Evolutionary conservation across 495 filamentous ascomycete species (phyloP).

Genomic region (Diplogelasinospora grovesii): DNA sequence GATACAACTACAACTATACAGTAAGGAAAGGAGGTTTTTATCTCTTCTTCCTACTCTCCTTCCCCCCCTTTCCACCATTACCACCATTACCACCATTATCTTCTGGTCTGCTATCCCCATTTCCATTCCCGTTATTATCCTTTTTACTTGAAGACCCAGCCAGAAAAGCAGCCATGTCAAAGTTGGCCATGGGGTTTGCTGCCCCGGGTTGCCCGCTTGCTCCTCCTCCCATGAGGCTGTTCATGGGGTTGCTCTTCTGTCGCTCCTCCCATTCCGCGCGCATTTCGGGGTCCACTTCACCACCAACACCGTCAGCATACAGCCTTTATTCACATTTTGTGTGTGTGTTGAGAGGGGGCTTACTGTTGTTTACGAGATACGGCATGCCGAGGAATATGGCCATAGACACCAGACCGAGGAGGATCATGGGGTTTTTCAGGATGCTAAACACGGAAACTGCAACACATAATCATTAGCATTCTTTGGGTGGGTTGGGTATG

Average conservation of each 20-base stretch:
- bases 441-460: slow-evolving; percentile 55
- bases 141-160: slow-evolving; percentile 40
- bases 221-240: slow-evolving; percentile 38
- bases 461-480: no score
- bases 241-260: slow-evolving; percentile 66
- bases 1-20: no score
- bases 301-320: no score
- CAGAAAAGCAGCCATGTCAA: slow-evolving; percentile 84
- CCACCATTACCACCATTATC: no score
- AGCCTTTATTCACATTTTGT: no score
- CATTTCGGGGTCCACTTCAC: slow-evolving; percentile 98
- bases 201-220: slow-evolving; percentile 29
- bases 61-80: slow-evolving; percentile 24
- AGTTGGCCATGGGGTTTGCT: slow-evolving; percentile 55
- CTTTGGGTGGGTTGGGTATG: background rate
- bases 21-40: background rate
- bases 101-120: slow-evolving; percentile 12
- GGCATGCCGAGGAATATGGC: slow-evolving; percentile 82
- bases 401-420: slow-evolving; percentile 77
- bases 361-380: slow-evolving; percentile 92
- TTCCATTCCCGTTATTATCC: slow-evolving; percentile 18
- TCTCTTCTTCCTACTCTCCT: slow-evolving; percentile 11
- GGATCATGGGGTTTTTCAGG: slow-evolving; percentile 90
- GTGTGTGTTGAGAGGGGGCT: slow-evolving; percentile 38
- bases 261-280: slow-evolving; percentile 86